phyloP scores from a whole-genome alignment of 768 basidiomycete species.

The Coprinopsis sp. region DNA sequence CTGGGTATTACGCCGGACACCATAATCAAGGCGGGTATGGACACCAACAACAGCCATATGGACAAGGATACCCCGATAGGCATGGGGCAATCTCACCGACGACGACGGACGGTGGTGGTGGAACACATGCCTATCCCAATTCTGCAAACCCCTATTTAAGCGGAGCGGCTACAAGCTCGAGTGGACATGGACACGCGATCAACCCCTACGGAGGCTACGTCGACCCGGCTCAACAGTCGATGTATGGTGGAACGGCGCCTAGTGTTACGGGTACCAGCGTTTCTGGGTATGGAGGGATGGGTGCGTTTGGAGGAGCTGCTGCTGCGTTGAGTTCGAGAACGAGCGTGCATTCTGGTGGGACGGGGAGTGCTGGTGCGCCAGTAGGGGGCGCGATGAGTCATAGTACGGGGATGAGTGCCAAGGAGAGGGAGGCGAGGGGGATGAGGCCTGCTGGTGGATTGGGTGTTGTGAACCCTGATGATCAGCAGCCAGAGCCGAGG shows the following conservation, averaged over 20 bases:
- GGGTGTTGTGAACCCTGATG: slow-evolving; percentile 1
- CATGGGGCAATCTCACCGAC: not conserved
- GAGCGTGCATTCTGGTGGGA: not conserved
- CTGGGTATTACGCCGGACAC: no score
- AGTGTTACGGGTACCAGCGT: no score
- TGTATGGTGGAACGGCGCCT: not conserved
- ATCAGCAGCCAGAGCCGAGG: not conserved
- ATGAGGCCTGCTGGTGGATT: slow-evolving; percentile 7
- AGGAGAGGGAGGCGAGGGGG: slow-evolving; percentile 19
- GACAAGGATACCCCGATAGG: not conserved
- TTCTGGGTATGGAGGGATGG: no score
- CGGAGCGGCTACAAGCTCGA: not conserved
- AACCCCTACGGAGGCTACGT: not conserved
- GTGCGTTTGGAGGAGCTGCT: no score
- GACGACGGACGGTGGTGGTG: not conserved
- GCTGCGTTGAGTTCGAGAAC: no score
- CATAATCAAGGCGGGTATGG: no score
- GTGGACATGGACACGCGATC: not conserved
- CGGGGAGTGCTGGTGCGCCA: not conserved
- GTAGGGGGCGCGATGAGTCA: not conserved
- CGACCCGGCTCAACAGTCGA: not conserved
- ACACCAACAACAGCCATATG: no score
- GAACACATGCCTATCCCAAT: not conserved
- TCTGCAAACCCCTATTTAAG: not conserved
- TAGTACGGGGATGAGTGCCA: slow-evolving; percentile 12